Evolutionary conservation across 441 rosid species (phyloP).

Genomic region (Corymbia calophylla): DNA sequence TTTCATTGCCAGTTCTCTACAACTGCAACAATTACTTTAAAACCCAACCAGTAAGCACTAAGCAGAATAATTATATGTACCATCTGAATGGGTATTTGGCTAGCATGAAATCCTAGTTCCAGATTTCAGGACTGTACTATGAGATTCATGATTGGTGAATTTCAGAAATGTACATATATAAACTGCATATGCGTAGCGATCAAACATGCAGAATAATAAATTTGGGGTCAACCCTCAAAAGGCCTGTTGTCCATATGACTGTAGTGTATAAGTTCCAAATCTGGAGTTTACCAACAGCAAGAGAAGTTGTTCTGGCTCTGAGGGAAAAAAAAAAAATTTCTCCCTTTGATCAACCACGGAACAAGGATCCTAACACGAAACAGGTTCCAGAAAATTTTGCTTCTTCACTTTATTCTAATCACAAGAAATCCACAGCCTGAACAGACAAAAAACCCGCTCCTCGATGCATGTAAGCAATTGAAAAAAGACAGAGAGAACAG

Average conservation of each 20-base stretch:
- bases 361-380: not conserved
- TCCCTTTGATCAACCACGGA: not conserved
- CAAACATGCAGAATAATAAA: not conserved
- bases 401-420: not conserved
- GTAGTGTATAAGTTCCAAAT: not conserved
- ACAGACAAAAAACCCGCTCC: not conserved
- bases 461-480: not conserved
- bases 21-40: not conserved
- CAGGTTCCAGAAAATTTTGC: not conserved
- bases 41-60: not conserved
- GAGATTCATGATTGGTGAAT: not conserved
- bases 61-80: not conserved
- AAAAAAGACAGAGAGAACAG: not conserved
- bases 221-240: not conserved
- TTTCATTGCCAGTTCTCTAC: not conserved
- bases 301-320: not conserved
- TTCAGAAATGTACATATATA: not conserved
- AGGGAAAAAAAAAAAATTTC: not conserved
- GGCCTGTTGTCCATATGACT: not conserved
- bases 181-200: not conserved
- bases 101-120: not conserved
- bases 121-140: not conserved
- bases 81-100: not conserved
- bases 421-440: not conserved
- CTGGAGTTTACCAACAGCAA: not conserved